Evolutionary conservation across 345 rosid genomes (phyloP), one percentile per base, ranked within the genome.

Genomic region (Capsella bursapastoris): DNA sequence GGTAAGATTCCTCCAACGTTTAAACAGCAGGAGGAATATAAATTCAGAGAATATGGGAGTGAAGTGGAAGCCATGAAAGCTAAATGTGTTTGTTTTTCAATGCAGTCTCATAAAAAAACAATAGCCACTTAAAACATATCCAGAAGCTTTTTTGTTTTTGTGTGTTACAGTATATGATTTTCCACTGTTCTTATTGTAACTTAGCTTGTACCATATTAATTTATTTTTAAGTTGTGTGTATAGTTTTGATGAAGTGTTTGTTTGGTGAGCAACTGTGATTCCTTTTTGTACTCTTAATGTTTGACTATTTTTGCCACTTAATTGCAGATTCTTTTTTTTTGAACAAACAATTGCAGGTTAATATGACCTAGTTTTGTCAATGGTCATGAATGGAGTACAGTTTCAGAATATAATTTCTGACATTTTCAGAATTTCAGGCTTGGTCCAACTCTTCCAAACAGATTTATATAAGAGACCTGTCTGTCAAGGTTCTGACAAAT

Each of bases 41-140:
- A 78, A 73, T 92, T 95, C 84, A 84, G 84, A 77, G 97, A 95
- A 79, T 89, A 89, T 35, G 92, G 70, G 18, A 86, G 83, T 63
- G 97, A 88, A 79, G 55, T 78, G 3, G 96, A 90, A 74, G 91
- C 94, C 3, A 81, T 89, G 93, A 95, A 88, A 82, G 97, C 89
- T 64, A 92, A 88, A 92, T 92, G 97, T 80, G 71, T 73, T 64
- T 92, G 94, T 82, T 90, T 95, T 64, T 81, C 79, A 6, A 72
- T 81, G 84, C 92, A 87, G 25, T 81, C 97, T 52, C 82, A 80
- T 63, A 75, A 81, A 18, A 87, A 73, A 41, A 45, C 88, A 7
- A 68, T 87, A 74, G 83, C 77, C 57, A 77, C 78, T 82, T 83
- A 96, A 89, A 61, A 62, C 75, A 18, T 18, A 49, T 48, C 10